Evolutionary conservation across 140 eudicot species (phyloP), one percentile per base, ranked within the genome.

Genomic region (Cichorium intybus): DNA sequence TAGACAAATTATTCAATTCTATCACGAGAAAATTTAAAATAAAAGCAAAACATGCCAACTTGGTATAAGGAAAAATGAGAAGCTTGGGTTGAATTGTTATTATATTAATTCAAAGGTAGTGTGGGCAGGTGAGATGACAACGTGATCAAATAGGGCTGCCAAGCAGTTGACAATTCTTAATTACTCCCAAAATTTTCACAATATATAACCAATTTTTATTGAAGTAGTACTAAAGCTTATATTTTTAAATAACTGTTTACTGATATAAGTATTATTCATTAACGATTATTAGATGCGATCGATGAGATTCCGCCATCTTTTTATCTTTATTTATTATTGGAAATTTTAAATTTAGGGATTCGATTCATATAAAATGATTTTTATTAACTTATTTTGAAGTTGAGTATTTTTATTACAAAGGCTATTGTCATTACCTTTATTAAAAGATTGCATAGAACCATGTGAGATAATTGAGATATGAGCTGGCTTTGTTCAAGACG

Each of bases 81-180:
- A n/a, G 6, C 23, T 60, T 60, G 20, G 66, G 50, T 60, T 3
- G 48, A 34, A 21, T 24, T 6, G 47, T 39, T 31, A 35, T 21
- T 18, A 21, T 35, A 4, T 33, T 9, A 28, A 60, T 60, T 60
- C 66, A 60, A 60, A 35, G 66, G 5, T 21, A 60, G 66, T 37
- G 66, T 35, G 66, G 21, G 66, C 66, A 60, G 66, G 66, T 60
- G 31, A 21, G 66, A 60, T 35, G 49, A 21, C 50, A 60, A 20
- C 33, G 66, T 60, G 66, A 60, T 60, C 66, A 60, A 35, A 35
- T 60, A 35, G 51, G 66, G 66, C 66, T 60, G 66, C 66, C 21
- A 20, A 23, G 21, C 20, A 59, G 0, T 33, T 57, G 46, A 56
- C 41, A 28, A 9, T 56, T 59, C 6, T 14, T 34, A 34, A 34